Conservation (phyloP, 179 eudicot species). For the Heliamphora pulchella region DNA sequence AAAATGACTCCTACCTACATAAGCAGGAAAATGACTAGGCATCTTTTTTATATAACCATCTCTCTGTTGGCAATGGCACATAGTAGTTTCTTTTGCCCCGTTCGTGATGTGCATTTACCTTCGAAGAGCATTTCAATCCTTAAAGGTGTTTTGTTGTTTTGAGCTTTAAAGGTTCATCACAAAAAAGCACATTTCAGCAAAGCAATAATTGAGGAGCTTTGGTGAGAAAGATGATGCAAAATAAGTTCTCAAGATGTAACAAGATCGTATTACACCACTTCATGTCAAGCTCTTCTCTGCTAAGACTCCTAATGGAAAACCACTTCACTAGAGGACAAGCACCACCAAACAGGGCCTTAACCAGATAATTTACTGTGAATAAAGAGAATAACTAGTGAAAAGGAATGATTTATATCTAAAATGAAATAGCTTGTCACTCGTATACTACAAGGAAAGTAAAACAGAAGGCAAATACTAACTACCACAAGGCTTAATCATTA, state of each 20-base stretch:
- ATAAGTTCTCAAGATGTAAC: neutral
- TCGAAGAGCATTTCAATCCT: neutral
- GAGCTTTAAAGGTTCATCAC: neutral
- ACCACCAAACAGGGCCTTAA: conserved; percentile 9
- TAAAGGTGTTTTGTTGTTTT: neutral
- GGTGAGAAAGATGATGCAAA: neutral
- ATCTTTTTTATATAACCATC: neutral
- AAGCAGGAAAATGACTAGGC: neutral
- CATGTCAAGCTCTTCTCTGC: neutral
- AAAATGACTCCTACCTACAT: neutral
- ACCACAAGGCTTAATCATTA: neutral
- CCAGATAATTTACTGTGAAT: neutral
- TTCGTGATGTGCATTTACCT: neutral
- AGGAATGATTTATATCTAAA: neutral
- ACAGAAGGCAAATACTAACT: neutral
- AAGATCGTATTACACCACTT: neutral
- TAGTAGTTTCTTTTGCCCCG: neutral
- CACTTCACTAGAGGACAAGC: neutral
- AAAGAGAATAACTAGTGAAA: neutral
- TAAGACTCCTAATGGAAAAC: neutral
- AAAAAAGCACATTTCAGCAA: neutral
- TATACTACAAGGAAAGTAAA: neutral
- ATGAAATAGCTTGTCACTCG: neutral
- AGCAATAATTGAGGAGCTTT: neutral
- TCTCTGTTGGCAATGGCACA: neutral